phyloP scores from a whole-genome alignment of 148 eudicot genomes.

The Cornus kousa region DNA sequence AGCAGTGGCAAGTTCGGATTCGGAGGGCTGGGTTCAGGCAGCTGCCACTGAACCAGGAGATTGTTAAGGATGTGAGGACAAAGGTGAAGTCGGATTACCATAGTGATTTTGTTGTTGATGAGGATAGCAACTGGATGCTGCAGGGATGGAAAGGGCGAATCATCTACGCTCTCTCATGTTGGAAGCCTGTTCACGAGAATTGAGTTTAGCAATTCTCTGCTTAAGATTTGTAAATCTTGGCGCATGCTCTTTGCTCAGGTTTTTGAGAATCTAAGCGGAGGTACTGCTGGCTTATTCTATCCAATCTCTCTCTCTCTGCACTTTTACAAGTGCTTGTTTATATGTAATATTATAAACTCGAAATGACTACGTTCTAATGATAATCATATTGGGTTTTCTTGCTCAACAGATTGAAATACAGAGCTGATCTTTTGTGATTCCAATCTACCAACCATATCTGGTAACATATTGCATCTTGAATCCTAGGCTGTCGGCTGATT shows the following conservation, averaged over 20 bases:
- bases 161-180: slow-evolving; percentile 53
- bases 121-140: slow-evolving; percentile 58
- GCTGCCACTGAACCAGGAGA: slow-evolving; percentile 30
- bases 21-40: slow-evolving; percentile 51
- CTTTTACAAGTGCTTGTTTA: not conserved
- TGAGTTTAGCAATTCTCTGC: not conserved
- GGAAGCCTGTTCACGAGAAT: slow-evolving; percentile 32
- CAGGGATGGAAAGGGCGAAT: slow-evolving; percentile 82
- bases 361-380: not conserved
- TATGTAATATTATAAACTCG: not conserved
- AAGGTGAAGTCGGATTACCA: slow-evolving; percentile 46
- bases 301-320: not conserved
- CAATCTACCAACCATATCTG: not conserved
- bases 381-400: not conserved
- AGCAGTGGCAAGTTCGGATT: slow-evolving; percentile 59
- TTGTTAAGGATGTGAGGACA: slow-evolving; percentile 28
- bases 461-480: not conserved
- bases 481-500: no score
- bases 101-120: slow-evolving; percentile 53
- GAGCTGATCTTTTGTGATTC: not conserved
- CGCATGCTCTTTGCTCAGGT: not conserved
- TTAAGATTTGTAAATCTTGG: not conserved
- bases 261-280: not conserved
- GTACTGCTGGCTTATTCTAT: not conserved
- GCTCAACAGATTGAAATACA: not conserved